Evolutionary conservation across 331 rosid genomes (phyloP).

Genomic region (Acacia pycnantha): DNA sequence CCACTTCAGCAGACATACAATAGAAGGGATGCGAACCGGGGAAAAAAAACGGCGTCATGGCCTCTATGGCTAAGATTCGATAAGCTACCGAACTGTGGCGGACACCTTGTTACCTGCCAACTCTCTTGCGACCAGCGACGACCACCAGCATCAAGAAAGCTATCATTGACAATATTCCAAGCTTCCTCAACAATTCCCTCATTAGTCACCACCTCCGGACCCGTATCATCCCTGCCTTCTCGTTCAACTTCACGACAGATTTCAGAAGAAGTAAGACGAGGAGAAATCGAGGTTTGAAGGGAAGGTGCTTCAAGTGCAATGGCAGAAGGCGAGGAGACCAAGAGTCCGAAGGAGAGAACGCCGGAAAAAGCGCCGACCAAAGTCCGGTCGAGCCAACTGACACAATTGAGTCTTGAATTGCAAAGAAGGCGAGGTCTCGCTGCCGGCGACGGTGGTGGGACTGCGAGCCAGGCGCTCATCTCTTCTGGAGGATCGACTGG

Average conservation of each 20-base stretch:
- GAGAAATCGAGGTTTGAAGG: conserved; percentile 25
- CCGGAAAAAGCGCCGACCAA: conserved; percentile 55
- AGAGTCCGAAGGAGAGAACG: conserved; percentile 57
- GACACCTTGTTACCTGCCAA: conserved; percentile 60
- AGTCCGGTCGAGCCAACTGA: conserved; percentile 35
- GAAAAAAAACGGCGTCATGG: neutral
- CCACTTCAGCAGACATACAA: neutral
- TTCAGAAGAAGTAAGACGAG: conserved; percentile 29
- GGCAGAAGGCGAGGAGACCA: conserved; percentile 50
- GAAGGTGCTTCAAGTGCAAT: conserved; percentile 47
- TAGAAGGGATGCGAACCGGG: neutral
- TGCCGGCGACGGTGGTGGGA: conserved; percentile 28
- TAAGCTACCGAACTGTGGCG: conserved; percentile 1
- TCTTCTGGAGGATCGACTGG: conserved; percentile 24
- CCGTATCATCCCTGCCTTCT: conserved; percentile 20
- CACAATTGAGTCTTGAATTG: conserved; percentile 15
- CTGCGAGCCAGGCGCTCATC: conserved; percentile 53
- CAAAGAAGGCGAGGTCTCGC: conserved; percentile 30
- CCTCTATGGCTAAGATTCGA: neutral
- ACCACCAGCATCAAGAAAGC: conserved; percentile 59
- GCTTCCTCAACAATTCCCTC: conserved; percentile 87
- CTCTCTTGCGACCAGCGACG: conserved; percentile 67
- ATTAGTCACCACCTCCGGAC: conserved; percentile 48
- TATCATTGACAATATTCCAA: conserved; percentile 90
- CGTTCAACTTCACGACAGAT: conserved; percentile 47